Evolutionary conservation across 305 asterid species (phyloP).

Genomic region (Stenogyne calaminthoides): DNA sequence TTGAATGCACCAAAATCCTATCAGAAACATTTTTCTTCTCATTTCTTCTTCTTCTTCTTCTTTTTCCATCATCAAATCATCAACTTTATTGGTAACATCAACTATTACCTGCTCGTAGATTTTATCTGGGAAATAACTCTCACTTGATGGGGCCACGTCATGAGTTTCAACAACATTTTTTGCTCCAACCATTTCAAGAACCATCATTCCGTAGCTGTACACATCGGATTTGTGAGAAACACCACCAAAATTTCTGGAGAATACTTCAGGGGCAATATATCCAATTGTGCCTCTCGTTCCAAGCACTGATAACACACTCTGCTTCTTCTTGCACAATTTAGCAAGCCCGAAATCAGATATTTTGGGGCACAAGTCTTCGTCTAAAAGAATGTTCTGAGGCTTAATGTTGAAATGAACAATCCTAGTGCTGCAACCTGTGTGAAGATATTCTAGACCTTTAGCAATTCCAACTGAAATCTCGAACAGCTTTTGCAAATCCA

Average conservation of each 20-base stretch:
- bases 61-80: conserved; percentile 25
- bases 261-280: conserved; percentile 57
- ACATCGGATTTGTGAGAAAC: conserved; percentile 64
- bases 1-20: conserved; percentile 43
- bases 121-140: conserved; percentile 49
- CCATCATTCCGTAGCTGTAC: conserved; percentile 11
- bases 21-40: conserved; percentile 26
- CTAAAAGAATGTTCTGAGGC: conserved; percentile 21
- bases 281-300: conserved; percentile 55
- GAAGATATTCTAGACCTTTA: background rate
- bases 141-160: conserved; percentile 30
- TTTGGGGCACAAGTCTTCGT: conserved; percentile 41
- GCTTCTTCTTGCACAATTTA: conserved; percentile 35
- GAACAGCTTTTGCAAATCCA: conserved; percentile 39
- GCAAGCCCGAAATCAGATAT: conserved; percentile 66
- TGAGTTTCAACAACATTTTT: conserved; percentile 48
- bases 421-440: conserved; percentile 25
- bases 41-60: conserved; percentile 31
- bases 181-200: background rate
- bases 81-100: conserved; percentile 8
- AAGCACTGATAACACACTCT: conserved; percentile 30
- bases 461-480: conserved; percentile 38
- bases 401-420: conserved; percentile 44
- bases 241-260: conserved; percentile 44
- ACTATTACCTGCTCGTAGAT: conserved; percentile 41